phyloP scores from a whole-genome alignment of 139 green algal genomes.

The Chlamydomonas sp. region DNA sequence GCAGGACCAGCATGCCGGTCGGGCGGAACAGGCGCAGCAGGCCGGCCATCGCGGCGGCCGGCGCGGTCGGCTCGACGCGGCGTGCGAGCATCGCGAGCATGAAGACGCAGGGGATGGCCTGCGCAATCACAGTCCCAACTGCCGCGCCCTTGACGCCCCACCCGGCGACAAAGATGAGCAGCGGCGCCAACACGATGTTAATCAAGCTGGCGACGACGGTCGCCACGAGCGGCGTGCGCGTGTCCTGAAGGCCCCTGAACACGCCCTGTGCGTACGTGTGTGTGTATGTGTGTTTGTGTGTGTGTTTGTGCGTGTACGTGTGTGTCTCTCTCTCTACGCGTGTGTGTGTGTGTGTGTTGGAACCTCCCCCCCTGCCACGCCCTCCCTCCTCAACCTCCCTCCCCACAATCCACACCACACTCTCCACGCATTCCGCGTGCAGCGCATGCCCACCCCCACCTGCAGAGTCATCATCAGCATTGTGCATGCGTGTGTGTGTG shows the following conservation, averaged over 20 bases:
- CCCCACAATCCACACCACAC: too few relatives aligned
- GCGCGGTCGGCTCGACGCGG: not conserved
- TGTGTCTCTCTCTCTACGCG: too few relatives aligned
- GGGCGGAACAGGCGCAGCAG: constrained; percentile 19
- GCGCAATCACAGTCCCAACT: constrained; percentile 46
- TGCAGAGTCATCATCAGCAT: too few relatives aligned
- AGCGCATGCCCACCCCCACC: too few relatives aligned
- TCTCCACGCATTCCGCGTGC: too few relatives aligned
- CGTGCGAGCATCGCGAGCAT: not conserved
- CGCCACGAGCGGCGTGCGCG: constrained; percentile 55
- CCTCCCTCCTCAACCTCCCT: too few relatives aligned
- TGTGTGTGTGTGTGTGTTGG: too few relatives aligned
- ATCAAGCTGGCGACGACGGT: constrained; percentile 56
- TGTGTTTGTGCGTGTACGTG: too few relatives aligned
- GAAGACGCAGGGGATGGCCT: constrained; percentile 32
- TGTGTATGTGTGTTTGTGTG: too few relatives aligned
- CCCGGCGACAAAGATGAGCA: constrained; percentile 59
- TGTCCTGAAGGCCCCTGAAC: constrained; percentile 67
- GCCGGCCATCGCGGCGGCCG: not conserved
- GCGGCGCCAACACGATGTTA: constrained; percentile 56
- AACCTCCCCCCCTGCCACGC: not conserved
- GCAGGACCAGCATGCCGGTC: constrained; percentile 52
- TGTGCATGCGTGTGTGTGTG: too few relatives aligned
- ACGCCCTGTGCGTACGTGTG: too few relatives aligned
- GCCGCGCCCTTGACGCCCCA: constrained; percentile 65